Evolutionary conservation across 805 yeast genomes (phyloP), one percentile per base, ranked within the genome.

Genomic region (Starmerella davenportii): DNA sequence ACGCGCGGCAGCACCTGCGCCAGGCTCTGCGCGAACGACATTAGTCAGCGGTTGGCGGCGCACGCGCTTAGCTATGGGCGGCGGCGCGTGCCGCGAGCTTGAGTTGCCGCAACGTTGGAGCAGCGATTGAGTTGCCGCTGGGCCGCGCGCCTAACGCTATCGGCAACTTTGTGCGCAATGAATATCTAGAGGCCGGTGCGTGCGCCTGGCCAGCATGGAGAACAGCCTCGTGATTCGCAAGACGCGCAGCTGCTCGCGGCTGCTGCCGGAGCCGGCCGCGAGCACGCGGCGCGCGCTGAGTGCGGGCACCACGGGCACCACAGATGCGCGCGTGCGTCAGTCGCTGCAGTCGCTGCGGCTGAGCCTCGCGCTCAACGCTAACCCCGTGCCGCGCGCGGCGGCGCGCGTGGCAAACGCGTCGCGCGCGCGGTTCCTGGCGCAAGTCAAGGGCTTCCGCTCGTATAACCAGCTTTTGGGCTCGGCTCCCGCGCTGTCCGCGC

Each of bases 1-100:
- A 32, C 29, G 14, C 24, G 18, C 4, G 38, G 40, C 9, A 45
- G 40, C n/a, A 40, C 24, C 34, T 43, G 34, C 13, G 38, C 43
- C 13, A 45, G 42, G 21, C 38, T 38, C 32, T 38, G 43, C 11
- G 48, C 47, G 36, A 45, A 45, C 16, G 48, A 43, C 48, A 45
- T 45, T 9, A 23, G 25, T 23, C 7, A 23, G 25, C 25, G 7
- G 9, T 23, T 11, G 25, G 15, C 21, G 9, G n/a, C 15, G 21
- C 33, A 30, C 5, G 21, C 4, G 8, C 9, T 13, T 8, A 17
- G 21, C 21, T n/a, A n/a, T n/a, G n/a, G n/a, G n/a, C n/a, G n/a
- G n/a, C n/a, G n/a, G n/a, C n/a, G n/a, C n/a, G n/a, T n/a, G n/a
- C n/a, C n/a, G n/a, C n/a, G n/a, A n/a, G n/a, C n/a, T n/a, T n/a